These are phyloP conservation scores for Saccharomycopsis sp. DNA, from an alignment of 805 yeast genomes.

Conservation along the genomic window DNA sequence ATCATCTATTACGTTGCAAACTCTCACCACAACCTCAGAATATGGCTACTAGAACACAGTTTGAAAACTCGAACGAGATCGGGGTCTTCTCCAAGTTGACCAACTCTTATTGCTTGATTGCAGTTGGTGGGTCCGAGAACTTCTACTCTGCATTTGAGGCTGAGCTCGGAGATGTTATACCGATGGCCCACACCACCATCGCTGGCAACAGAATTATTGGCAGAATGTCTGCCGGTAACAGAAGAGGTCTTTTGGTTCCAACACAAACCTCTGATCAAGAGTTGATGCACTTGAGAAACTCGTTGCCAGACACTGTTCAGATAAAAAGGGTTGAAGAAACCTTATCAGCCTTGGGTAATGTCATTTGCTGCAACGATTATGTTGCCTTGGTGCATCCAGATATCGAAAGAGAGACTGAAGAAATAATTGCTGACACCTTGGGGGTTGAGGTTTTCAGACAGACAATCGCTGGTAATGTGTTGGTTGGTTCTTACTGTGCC, in stretches of 20 bases:
- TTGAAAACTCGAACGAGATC: conserved; percentile 81
- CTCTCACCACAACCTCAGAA: too few species aligned
- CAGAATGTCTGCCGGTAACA: conserved; percentile 96
- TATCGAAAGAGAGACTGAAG: conserved; percentile 98
- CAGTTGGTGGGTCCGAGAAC: conserved; percentile 90
- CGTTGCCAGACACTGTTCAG: conserved; percentile 89
- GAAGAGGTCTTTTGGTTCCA: conserved; percentile 95
- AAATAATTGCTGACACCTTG: conserved; percentile 90
- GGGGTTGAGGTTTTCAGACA: conserved; percentile 99
- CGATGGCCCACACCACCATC: conserved; percentile 93
- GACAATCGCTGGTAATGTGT: conserved; percentile 95
- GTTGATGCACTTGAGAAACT: conserved; percentile 91
- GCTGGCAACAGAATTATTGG: conserved; percentile 98
- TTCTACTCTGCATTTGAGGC: conserved; percentile 94
- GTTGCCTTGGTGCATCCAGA: conserved; percentile 99
- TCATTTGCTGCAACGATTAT: conserved; percentile 96
- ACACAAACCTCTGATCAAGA: conserved; percentile 98
- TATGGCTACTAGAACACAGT: conserved; percentile 68
- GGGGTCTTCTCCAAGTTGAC: conserved; percentile 95
- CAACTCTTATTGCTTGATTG: conserved; percentile 91
- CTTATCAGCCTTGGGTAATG: conserved; percentile 93
- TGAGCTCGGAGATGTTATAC: conserved; percentile 91
- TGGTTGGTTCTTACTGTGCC: conserved; percentile 94
- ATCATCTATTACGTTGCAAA: too few species aligned
- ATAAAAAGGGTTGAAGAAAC: conserved; percentile 98